phyloP scores from a whole-genome alignment of 2,329 filamentous ascomycete species.

The Orbilia blumenaviensis region DNA sequence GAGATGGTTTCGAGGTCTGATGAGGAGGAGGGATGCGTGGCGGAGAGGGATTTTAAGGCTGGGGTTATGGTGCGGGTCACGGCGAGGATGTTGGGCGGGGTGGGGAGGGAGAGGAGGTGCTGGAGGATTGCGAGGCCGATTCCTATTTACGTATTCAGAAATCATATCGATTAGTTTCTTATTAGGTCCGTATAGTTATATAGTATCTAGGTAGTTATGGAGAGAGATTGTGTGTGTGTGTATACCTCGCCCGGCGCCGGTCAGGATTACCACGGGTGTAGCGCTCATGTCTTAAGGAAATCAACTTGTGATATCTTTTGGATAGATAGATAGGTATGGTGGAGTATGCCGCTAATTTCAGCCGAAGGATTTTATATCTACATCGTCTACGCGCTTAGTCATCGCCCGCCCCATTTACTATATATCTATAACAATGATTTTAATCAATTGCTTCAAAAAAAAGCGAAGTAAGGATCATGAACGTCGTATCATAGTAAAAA shows the following conservation, averaged over 20 bases:
- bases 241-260: slow-evolving; percentile 68
- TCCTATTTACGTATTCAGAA: too few relatives aligned
- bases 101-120: slow-evolving; percentile 66
- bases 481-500: background rate
- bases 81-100: slow-evolving; percentile 68
- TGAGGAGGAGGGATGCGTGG: background rate
- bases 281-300: slow-evolving; percentile 32
- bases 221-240: background rate
- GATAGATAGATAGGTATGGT: too few relatives aligned
- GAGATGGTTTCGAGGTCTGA: slow-evolving; percentile 40
- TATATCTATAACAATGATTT: too few relatives aligned
- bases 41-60: slow-evolving; percentile 65
- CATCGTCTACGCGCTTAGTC: background rate
- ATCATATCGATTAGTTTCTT: too few relatives aligned
- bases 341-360: too few relatives aligned
- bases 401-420: background rate
- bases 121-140: slow-evolving; percentile 71
- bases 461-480: background rate
- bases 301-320: background rate
- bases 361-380: too few relatives aligned
- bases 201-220: too few relatives aligned
- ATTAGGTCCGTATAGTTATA: too few relatives aligned
- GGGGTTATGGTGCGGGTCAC: slow-evolving; percentile 66
- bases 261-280: slow-evolving; percentile 66
- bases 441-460: background rate